phyloP scores from a whole-genome alignment of 306 rosid species.

The Quercus mongolica region DNA sequence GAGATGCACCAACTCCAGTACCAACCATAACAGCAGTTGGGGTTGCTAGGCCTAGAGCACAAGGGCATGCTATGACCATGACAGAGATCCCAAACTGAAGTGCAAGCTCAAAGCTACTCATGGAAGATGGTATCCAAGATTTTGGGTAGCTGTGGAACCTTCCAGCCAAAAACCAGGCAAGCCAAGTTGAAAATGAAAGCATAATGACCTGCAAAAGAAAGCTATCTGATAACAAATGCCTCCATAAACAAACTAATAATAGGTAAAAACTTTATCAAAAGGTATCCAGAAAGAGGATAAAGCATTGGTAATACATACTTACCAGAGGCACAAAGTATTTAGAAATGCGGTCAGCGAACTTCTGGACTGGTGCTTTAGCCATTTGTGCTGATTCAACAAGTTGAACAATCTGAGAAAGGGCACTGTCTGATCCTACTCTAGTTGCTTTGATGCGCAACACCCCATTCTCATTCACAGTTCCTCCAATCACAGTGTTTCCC shows the following conservation, averaged over 20 bases:
- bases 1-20: conserved; percentile 92
- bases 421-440: conserved; percentile 82
- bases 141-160: conserved; percentile 55
- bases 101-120: conserved; percentile 80
- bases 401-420: conserved; percentile 74
- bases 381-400: conserved; percentile 88
- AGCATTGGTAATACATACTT: not conserved
- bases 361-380: conserved; percentile 94
- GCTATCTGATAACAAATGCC: not conserved
- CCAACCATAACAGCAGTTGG: conserved; percentile 96
- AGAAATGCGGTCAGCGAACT: conserved; percentile 73
- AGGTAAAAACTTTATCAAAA: not conserved
- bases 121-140: conserved; percentile 75
- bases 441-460: conserved; percentile 70
- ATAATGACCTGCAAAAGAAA: conserved; percentile 52
- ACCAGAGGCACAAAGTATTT: conserved; percentile 84
- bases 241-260: not conserved
- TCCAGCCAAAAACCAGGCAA: conserved; percentile 74
- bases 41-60: conserved; percentile 91
- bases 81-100: conserved; percentile 88
- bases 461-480: conserved; percentile 78
- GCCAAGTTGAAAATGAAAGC: conserved; percentile 67
- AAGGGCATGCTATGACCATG: conserved; percentile 93
- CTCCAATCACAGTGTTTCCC: conserved; percentile 76
- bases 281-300: not conserved